Evolutionary conservation across 768 basidiomycete species (phyloP).

Genomic region (Leccinum subtestaceum): DNA sequence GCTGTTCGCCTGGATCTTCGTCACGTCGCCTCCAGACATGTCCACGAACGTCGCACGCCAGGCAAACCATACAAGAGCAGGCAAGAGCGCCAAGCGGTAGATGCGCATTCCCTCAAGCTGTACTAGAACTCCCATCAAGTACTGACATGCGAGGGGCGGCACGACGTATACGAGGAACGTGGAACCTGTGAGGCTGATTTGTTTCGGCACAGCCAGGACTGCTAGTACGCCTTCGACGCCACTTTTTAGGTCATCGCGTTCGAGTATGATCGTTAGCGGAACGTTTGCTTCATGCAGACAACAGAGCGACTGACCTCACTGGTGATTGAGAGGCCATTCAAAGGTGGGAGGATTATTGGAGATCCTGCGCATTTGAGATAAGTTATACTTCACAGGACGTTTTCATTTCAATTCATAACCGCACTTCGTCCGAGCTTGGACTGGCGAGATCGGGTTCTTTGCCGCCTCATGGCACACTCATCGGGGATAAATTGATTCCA

Average conservation of each 20-base stretch:
- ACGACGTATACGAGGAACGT: constrained; percentile 37
- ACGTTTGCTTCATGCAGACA: background rate
- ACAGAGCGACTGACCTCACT: constrained; percentile 3
- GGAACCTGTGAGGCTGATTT: constrained; percentile 9
- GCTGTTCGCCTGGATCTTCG: constrained; percentile 14
- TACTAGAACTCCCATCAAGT: constrained; percentile 53
- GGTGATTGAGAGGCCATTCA: background rate
- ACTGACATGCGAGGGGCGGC: constrained; percentile 46
- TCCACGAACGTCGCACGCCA: constrained; percentile 38
- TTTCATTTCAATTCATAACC: background rate
- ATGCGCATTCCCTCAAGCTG: constrained; percentile 40
- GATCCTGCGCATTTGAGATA: background rate
- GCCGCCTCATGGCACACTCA: background rate
- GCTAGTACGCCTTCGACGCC: constrained; percentile 2
- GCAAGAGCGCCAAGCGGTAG: constrained; percentile 48
- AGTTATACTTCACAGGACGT: background rate
- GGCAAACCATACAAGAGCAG: constrained; percentile 42
- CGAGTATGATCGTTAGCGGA: background rate
- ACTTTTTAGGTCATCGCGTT: background rate
- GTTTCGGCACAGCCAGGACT: background rate
- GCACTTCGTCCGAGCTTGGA: background rate
- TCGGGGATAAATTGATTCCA: background rate
- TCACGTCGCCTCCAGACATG: constrained; percentile 18
- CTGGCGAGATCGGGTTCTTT: background rate
- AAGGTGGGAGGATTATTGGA: background rate